Conservation (phyloP, 495 filamentous ascomycete genomes). For the Hypoxylon lenormandii region DNA sequence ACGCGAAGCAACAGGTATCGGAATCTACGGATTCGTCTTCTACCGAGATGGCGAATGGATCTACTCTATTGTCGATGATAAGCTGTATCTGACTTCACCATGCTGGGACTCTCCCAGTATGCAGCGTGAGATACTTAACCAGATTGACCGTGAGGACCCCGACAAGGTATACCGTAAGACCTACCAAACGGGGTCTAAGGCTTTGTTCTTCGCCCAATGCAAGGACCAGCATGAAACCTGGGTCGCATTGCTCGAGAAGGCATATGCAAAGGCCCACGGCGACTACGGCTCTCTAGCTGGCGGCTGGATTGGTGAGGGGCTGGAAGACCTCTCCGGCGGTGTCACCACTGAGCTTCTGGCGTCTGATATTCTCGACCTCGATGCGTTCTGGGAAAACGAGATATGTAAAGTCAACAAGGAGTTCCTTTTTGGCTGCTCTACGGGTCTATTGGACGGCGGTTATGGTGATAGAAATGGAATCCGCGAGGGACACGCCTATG, state of each 20-base stretch:
- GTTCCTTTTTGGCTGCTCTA: conserved; percentile 88
- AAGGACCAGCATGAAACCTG: conserved; percentile 91
- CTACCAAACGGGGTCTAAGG: conserved; percentile 82
- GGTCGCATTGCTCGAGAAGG: conserved; percentile 93
- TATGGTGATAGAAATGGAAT: conserved; percentile 79
- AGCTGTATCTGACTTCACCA: conserved; percentile 81
- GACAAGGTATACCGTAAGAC: conserved; percentile 83
- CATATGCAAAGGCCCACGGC: conserved; percentile 94
- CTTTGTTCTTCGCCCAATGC: conserved; percentile 89
- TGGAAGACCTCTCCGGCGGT: conserved; percentile 93
- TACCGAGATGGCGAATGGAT: conserved; percentile 95
- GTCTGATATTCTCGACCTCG: conserved; percentile 87
- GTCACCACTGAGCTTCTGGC: conserved; percentile 87
- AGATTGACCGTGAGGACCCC: conserved; percentile 71
- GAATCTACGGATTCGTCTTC: conserved; percentile 97
- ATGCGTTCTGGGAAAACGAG: conserved; percentile 90
- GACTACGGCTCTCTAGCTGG: conserved; percentile 83
- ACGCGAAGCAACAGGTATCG: conserved; percentile 64
- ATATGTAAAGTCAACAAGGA: conserved; percentile 86
- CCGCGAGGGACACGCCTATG: conserved; percentile 85
- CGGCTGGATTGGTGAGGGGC: conserved; percentile 86
- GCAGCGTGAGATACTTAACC: conserved; percentile 65
- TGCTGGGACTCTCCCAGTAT: conserved; percentile 77
- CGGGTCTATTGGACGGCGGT: conserved; percentile 73
- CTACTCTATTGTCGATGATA: conserved; percentile 86